These are phyloP conservation scores for Cercophora samala DNA, from an alignment of 495 filamentous ascomycete genomes.

Conservation along the genomic window DNA sequence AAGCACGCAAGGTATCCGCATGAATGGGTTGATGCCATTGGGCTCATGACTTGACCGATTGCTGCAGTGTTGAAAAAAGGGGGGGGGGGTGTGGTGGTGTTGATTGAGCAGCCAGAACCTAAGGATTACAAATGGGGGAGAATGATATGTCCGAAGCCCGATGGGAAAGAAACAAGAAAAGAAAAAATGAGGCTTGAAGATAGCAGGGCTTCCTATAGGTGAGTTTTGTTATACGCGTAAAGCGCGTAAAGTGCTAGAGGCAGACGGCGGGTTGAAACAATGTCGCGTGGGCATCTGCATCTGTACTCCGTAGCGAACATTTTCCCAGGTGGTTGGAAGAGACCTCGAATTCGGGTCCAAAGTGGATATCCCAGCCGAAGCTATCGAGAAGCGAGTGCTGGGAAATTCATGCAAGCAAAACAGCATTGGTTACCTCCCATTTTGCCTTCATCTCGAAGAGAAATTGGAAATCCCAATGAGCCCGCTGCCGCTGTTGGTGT, in stretches of 20 bases:
- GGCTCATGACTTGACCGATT: not conserved
- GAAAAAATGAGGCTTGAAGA: not conserved
- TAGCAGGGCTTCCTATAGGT: not conserved
- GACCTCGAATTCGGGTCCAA: slow-evolving; percentile 1
- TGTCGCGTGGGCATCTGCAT: too few species aligned
- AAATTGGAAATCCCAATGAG: not conserved
- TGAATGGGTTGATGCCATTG: not conserved
- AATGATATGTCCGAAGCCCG: not conserved
- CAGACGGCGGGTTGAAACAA: not conserved
- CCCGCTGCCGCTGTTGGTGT: too few species aligned
- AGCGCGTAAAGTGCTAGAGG: not conserved
- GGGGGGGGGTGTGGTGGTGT: not conserved
- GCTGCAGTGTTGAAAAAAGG: too few species aligned
- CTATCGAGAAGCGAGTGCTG: not conserved
- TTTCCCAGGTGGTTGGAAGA: not conserved
- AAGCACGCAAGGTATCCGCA: too few species aligned
- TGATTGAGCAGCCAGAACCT: not conserved
- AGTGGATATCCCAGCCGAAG: not conserved
- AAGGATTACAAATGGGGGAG: slow-evolving; percentile 1
- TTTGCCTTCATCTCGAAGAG: not conserved
- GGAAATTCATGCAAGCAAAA: not conserved
- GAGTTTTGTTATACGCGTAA: not conserved
- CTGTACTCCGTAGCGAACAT: not conserved
- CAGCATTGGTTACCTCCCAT: not conserved
- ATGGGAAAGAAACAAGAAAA: too few species aligned